These are phyloP conservation scores for Emmonsiellopsis sp. DNA, from an alignment of 2,329 filamentous ascomycete species.

Conservation along the genomic window DNA sequence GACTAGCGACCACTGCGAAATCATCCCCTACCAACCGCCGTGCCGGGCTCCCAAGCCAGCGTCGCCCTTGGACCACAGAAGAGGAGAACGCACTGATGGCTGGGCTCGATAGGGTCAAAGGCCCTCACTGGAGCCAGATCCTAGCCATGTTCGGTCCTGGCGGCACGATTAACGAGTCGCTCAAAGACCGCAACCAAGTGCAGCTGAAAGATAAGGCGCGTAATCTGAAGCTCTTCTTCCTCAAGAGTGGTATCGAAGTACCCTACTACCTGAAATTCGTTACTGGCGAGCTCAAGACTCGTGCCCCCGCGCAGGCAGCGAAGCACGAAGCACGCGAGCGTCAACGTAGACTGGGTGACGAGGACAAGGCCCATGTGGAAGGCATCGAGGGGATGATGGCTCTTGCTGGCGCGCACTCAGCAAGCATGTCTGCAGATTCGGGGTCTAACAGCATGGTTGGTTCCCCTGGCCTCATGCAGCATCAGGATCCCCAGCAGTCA, in stretches of 20 bases:
- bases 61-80: conserved; percentile 77
- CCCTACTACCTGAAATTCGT: conserved; percentile 80
- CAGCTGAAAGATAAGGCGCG: conserved; percentile 88
- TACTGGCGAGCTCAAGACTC: conserved; percentile 79
- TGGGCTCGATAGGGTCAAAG: conserved; percentile 78
- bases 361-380: conserved; percentile 39
- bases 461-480: conserved; percentile 14
- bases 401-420: conserved; percentile 32
- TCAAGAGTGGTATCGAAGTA: conserved; percentile 86
- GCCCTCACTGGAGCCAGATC: conserved; percentile 90
- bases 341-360: conserved; percentile 36
- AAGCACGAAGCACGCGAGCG: conserved; percentile 40
- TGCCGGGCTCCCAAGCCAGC: conserved; percentile 45
- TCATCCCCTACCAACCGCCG: conserved; percentile 44
- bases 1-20: conserved; percentile 46
- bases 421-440: conserved; percentile 5
- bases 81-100: conserved; percentile 87
- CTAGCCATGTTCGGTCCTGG: conserved; percentile 71
- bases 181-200: conserved; percentile 83
- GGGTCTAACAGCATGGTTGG: conserved; percentile 4
- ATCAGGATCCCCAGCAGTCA: conserved; percentile 10
- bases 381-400: conserved; percentile 40
- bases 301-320: conserved; percentile 57
- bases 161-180: conserved; percentile 68
- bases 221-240: conserved; percentile 82